Percentiles rank a stretch among this genome's conserved stretches.
Evolutionary conservation across 495 filamentous ascomycete genomes (phyloP).

Genomic region (Elaphomyces granulatus): DNA sequence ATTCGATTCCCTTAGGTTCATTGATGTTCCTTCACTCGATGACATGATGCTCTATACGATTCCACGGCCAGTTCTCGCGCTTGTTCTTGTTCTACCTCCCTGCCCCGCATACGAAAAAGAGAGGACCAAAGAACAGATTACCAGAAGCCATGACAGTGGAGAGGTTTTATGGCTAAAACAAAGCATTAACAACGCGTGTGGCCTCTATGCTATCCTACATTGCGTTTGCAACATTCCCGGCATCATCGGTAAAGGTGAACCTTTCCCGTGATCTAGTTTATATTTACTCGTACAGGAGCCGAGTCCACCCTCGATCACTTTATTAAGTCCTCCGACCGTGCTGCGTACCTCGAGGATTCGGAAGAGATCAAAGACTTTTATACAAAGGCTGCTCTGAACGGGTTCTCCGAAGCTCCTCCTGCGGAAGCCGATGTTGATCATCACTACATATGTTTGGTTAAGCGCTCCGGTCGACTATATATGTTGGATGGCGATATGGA

Average conservation of each 20-base stretch:
- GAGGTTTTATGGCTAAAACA: conserved; percentile 19
- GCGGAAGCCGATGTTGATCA: too few species aligned
- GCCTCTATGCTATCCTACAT: conserved; percentile 19
- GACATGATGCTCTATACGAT: conserved; percentile 16
- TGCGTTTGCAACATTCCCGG: conserved; percentile 12
- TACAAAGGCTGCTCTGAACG: too few species aligned
- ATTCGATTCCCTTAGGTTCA: conserved; percentile 10
- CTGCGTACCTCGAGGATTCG: not conserved
- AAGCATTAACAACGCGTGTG: conserved; percentile 24
- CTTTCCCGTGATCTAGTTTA: too few species aligned
- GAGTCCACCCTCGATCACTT: too few species aligned
- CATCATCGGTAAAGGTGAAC: conserved; percentile 2
- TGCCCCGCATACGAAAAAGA: conserved; percentile 1
- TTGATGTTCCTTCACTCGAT: conserved; percentile 15
- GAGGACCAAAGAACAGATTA: conserved; percentile 3
- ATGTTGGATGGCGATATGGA: too few species aligned
- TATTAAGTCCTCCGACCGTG: not conserved
- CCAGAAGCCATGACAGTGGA: conserved; percentile 5
- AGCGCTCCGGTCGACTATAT: too few species aligned
- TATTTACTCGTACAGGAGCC: too few species aligned
- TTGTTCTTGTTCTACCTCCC: not conserved
- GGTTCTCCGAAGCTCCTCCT: too few species aligned
- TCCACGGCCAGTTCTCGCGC: conserved; percentile 12
- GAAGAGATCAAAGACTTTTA: too few species aligned
- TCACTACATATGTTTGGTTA: too few species aligned